Evolutionary conservation across 768 basidiomycete genomes (phyloP).

Genomic region (Mycena metata): DNA sequence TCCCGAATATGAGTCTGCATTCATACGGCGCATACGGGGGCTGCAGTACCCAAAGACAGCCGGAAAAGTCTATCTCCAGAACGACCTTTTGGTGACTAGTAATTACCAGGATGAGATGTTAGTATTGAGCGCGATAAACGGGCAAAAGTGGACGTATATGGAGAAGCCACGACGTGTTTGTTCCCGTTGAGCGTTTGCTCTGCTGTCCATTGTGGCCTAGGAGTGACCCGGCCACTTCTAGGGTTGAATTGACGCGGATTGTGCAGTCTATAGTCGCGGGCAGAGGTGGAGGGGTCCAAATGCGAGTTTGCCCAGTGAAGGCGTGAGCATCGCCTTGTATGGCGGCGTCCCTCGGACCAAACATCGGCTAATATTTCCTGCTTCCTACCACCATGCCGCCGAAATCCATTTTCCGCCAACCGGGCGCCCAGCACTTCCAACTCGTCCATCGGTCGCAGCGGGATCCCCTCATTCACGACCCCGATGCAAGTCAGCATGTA

Average conservation of each 20-base stretch:
- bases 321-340: conserved; percentile 29
- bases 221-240: conserved; percentile 29
- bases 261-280: conserved; percentile 45
- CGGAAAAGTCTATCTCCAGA: conserved; percentile 93
- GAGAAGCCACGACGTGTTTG: conserved; percentile 86
- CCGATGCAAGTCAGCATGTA: conserved; percentile 90
- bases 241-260: conserved; percentile 30
- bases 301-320: conserved; percentile 24
- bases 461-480: conserved; percentile 95
- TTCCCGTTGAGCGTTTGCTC: conserved; percentile 79
- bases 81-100: conserved; percentile 98
- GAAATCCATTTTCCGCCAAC: conserved; percentile 91
- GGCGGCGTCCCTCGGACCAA: not conserved
- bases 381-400: conserved; percentile 63
- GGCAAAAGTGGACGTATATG: conserved; percentile 78
- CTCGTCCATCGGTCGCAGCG: conserved; percentile 96
- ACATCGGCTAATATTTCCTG: conserved; percentile 33
- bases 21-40: conserved; percentile 17
- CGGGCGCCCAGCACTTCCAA: conserved; percentile 94
- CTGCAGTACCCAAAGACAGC: conserved; percentile 80
- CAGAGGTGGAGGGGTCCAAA: conserved; percentile 36
- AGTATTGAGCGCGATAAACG: conserved; percentile 46
- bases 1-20: conserved; percentile 40
- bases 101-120: conserved; percentile 66
- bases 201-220: conserved; percentile 59